Conservation (phyloP, 1,284 basidiomycete genomes). For the Hymenochaete sp. region DNA sequence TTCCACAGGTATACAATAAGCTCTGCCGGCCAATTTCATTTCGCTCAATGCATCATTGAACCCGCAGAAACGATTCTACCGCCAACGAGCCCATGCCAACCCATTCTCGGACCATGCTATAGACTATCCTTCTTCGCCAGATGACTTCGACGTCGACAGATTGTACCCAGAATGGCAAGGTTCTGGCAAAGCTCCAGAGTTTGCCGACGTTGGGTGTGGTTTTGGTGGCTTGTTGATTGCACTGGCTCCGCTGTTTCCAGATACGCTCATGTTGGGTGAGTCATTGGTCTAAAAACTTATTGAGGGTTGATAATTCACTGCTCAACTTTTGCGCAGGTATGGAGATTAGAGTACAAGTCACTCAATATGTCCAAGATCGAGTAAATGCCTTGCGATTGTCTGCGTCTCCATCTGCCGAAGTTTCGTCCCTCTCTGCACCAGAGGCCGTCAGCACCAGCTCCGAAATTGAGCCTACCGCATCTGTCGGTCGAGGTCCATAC, state of each 20-base stretch:
- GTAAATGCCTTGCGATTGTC: constrained; percentile 78
- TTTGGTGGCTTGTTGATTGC: constrained; percentile 92
- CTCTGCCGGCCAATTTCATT: background rate
- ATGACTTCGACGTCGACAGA: constrained; percentile 72
- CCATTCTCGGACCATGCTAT: constrained; percentile 95
- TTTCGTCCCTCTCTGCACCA: constrained; percentile 20
- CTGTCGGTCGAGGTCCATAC: constrained; percentile 44
- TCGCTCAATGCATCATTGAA: background rate
- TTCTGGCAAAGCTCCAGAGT: constrained; percentile 69
- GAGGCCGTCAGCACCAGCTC: no score
- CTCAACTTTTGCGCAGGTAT: constrained; percentile 50
- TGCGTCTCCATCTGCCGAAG: constrained; percentile 25
- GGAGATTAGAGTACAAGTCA: constrained; percentile 96
- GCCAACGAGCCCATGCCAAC: constrained; percentile 96
- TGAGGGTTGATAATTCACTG: constrained; percentile 2
- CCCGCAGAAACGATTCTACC: constrained; percentile 91
- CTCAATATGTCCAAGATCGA: constrained; percentile 93
- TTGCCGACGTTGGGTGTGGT: constrained; percentile 96
- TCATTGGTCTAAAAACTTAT: constrained; percentile 17
- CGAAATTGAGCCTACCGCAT: no score
- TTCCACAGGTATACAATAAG: constrained; percentile 8
- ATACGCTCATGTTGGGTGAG: constrained; percentile 90
- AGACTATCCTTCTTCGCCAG: constrained; percentile 80
- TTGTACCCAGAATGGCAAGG: constrained; percentile 75
- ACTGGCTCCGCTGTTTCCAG: constrained; percentile 86